phyloP scores from a whole-genome alignment of 1,284 basidiomycete genomes.

The Fistulinella cinereoalba region DNA sequence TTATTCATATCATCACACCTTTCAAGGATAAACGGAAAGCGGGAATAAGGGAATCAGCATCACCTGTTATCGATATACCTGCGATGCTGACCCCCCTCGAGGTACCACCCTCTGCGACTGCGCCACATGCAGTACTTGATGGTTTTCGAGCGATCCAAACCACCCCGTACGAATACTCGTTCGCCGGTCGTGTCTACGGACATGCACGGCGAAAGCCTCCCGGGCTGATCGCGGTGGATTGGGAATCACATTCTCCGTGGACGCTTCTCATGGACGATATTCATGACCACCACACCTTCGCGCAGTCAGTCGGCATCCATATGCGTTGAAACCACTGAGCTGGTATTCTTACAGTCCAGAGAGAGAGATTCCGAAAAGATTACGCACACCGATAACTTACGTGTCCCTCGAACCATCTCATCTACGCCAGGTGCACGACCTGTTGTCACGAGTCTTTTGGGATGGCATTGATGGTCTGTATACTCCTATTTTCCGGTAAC shows the following conservation, averaged over 20 bases:
- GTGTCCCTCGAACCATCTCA: slow-evolving; percentile 57
- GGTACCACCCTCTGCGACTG: slow-evolving; percentile 21
- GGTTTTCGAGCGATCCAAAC: slow-evolving; percentile 53
- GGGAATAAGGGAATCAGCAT: slow-evolving; percentile 13
- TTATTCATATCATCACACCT: no score
- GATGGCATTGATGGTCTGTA: slow-evolving; percentile 63
- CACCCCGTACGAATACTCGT: slow-evolving; percentile 61
- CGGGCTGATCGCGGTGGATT: slow-evolving; percentile 56
- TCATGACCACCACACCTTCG: slow-evolving; percentile 54
- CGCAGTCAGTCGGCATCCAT: slow-evolving; percentile 44
- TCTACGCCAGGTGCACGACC: slow-evolving; percentile 64
- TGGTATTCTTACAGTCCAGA: slow-evolving; percentile 47
- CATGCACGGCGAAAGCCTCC: slow-evolving; percentile 23
- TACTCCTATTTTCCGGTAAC: background rate
- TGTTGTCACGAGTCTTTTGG: slow-evolving; percentile 68
- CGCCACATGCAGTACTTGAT: slow-evolving; percentile 47
- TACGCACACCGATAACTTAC: slow-evolving; percentile 57
- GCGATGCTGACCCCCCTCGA: slow-evolving; percentile 17
- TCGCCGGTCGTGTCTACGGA: slow-evolving; percentile 58
- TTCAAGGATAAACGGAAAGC: slow-evolving; percentile 40
- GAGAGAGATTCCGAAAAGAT: slow-evolving; percentile 42
- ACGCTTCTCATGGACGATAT: slow-evolving; percentile 70
- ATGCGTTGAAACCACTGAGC: background rate
- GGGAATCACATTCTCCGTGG: slow-evolving; percentile 69
- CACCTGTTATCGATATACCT: background rate